phyloP scores from a whole-genome alignment of 257 asterid species.

The Paulownia fortunei region DNA sequence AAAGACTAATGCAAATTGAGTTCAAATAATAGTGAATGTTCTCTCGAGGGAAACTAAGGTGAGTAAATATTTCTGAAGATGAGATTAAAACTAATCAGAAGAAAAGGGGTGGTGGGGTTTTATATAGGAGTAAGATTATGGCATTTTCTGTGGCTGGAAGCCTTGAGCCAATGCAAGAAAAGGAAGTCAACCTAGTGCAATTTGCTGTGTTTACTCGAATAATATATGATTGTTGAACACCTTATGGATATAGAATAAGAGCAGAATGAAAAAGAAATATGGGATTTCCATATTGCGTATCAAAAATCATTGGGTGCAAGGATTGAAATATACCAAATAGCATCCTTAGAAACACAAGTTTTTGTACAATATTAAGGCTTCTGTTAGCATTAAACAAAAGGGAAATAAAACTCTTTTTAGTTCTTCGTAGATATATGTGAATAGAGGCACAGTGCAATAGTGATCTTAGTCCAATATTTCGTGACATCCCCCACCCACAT shows the following conservation, averaged over 20 bases:
- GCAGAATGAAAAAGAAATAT: no score
- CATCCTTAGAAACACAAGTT: no score
- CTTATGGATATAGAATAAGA: no score
- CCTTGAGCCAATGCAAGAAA: background rate
- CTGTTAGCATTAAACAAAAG: no score
- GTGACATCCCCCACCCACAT: background rate
- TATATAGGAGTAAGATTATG: constrained; percentile 12
- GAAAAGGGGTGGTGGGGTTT: background rate
- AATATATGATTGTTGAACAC: no score
- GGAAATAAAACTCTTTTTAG: no score
- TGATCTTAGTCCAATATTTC: background rate
- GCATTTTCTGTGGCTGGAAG: constrained; percentile 12
- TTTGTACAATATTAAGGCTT: no score
- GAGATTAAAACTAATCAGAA: background rate
- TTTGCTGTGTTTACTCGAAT: background rate
- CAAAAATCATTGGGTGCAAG: background rate
- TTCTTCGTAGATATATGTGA: no score
- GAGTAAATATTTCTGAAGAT: background rate
- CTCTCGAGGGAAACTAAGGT: background rate
- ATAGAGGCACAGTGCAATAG: background rate
- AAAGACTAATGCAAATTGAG: background rate
- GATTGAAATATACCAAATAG: background rate
- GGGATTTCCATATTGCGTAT: background rate
- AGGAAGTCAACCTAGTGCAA: background rate
- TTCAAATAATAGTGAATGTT: background rate